Evolutionary conservation across 192 early-diverging fungal species (phyloP).

Genomic region (Podila horticola): DNA sequence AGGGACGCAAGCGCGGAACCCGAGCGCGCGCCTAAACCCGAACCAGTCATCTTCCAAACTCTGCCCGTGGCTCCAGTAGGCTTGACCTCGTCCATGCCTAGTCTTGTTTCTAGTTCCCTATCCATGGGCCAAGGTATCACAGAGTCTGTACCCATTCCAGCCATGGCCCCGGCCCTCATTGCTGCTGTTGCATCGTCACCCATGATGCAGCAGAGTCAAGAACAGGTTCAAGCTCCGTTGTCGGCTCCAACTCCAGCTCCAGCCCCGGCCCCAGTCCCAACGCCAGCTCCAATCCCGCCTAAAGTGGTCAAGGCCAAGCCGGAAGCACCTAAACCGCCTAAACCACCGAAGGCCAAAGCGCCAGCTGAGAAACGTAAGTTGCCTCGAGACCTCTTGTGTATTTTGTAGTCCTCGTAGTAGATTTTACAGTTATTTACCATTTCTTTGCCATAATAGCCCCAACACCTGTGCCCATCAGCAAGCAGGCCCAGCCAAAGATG

Average conservation of each 20-base stretch:
- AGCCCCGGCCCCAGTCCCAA: slow-evolving; percentile 33
- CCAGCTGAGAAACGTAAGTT: slow-evolving; percentile 4
- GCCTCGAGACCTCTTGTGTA: not conserved
- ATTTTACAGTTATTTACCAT: not conserved
- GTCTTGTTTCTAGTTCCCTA: not conserved
- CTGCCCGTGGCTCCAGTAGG: not conserved
- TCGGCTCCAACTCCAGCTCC: slow-evolving; percentile 28
- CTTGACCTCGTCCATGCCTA: not conserved
- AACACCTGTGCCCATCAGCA: not conserved
- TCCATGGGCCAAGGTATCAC: not conserved
- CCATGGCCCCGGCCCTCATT: slow-evolving; percentile 30
- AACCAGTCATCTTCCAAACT: not conserved
- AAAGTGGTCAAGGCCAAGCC: slow-evolving; percentile 40
- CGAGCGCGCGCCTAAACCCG: not conserved
- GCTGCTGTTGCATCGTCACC: slow-evolving; percentile 32
- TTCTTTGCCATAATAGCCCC: not conserved
- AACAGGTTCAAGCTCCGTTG: slow-evolving; percentile 19
- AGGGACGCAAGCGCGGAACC: slow-evolving; percentile 1
- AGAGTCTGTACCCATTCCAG: slow-evolving; percentile 14
- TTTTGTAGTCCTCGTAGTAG: not conserved
- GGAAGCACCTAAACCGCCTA: slow-evolving; percentile 27
- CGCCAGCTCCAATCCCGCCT: not conserved
- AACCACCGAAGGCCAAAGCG: slow-evolving; percentile 26
- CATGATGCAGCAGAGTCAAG: slow-evolving; percentile 41
- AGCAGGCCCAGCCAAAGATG: not conserved